Base-by-base conservation (phyloP, 495 filamentous ascomycete genomes). In the Xylaria grammica region DNA sequence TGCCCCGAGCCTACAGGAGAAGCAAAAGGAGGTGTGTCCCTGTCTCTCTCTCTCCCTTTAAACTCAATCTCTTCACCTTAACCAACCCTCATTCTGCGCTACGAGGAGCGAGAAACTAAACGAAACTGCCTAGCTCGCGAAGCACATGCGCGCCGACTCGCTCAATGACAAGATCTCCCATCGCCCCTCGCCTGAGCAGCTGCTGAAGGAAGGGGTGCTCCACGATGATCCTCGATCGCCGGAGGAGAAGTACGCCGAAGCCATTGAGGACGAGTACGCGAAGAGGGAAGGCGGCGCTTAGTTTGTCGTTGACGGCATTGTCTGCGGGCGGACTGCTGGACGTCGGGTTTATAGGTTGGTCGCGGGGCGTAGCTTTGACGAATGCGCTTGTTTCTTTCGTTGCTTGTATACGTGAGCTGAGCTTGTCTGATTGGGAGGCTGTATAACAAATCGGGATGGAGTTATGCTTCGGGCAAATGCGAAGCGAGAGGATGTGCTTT, bases 101-200 rank as follows among this genome's bases (percentile, higher is more conserved):
- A 26, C 15, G 3, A 4, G n/a, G n/a, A 20, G 22, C 22, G 26
- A 34, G 29, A 42, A 30, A 32, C 51, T 57, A 50, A 57, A 17
- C 13, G 34, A 15, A 15, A 13, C 4, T 27, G 13, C n/a, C 4
- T 54, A 83, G 76, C 85, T 97, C 55, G 88, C 91, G 74, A 90
- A 85, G 69, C 87, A 93, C 71, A 96, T 97, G 93, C 86, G 90
- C 20, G 89, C 86, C 53, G 90, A 97, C 73, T 89, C 84, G 34
- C 78, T 97, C 40, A 93, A 97, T 74, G 90, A 93, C 69, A 91
- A 91, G 74, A 85, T 97, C 61, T 81, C 88, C 71, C 82, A 88
- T 60, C 84, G 93, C 8, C 93, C 93, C 1, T 80, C 87, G 27
- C 89, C 90, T 4, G 90, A 92, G 61, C 84, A 89, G 34, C 75